A percentile compares a stretch with the other conserved stretches of the same genome.
phyloP scores from a whole-genome alignment of 2,329 filamentous ascomycete genomes.

The Cordyceps militaris region DNA sequence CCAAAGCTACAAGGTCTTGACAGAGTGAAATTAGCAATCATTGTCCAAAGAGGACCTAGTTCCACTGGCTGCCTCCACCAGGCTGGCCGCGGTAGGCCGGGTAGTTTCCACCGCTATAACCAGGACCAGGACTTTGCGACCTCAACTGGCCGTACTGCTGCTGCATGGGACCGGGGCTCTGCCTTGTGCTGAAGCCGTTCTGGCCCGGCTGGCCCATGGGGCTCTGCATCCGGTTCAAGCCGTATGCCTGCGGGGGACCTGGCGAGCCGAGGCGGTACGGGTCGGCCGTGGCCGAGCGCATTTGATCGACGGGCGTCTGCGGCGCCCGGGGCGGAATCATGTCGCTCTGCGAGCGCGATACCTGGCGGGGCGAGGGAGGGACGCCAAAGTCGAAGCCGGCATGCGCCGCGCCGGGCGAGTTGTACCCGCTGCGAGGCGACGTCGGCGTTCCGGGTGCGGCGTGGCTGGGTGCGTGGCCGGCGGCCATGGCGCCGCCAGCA shows the following conservation, averaged over 20 bases:
- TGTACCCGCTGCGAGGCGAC: not conserved
- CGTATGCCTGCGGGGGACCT: conserved; percentile 13
- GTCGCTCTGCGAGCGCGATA: conserved; percentile 12
- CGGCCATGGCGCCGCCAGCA: not conserved
- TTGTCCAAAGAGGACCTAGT: not conserved
- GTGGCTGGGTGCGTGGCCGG: conserved; percentile 2
- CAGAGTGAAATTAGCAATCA: not conserved
- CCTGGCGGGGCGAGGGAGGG: conserved; percentile 5
- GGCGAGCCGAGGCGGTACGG: conserved; percentile 15
- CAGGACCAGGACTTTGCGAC: conserved; percentile 12
- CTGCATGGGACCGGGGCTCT: conserved; percentile 12
- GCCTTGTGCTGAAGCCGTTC: not conserved
- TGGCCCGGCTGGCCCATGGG: conserved; percentile 12
- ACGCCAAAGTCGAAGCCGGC: conserved; percentile 12
- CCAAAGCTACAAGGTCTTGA: not conserved
- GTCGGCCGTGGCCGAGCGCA: conserved; percentile 10
- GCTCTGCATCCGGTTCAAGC: conserved; percentile 11
- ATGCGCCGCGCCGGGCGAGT: not conserved
- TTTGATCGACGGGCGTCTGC: not conserved
- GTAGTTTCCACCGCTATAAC: conserved; percentile 2
- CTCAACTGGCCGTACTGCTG: conserved; percentile 3
- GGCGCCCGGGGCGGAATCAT: not conserved
- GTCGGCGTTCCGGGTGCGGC: conserved; percentile 1
- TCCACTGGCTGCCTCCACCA: conserved; percentile 2
- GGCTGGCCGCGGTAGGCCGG: conserved; percentile 9